Base-by-base conservation (phyloP, 768 basidiomycete species). In the Russula griseocarnosa region DNA sequence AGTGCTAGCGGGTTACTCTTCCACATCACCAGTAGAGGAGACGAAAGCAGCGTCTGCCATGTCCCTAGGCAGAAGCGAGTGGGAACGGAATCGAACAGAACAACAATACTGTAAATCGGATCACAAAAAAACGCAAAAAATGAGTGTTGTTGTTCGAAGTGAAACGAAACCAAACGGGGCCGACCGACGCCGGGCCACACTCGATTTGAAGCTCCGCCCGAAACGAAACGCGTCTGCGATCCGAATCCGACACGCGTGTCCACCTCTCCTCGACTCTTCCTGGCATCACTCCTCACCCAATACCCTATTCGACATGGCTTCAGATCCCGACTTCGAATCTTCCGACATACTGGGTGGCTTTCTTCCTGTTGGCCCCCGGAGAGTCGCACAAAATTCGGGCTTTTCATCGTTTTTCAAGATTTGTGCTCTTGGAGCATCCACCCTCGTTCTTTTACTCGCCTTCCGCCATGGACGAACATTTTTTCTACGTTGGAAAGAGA, bases 61-160 rank as follows among this genome's bases (percentile, higher is more conserved):
- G 87, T 87, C 78, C 82, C 88, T 82, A 87, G 88, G 87, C 87
- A 81, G 77, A 73, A 77, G 85, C 77, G 78, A 78, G 86, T 88
- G 87, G 87, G 71, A 64, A 64, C 53, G 53, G 63, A 36, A 46
- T 61, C 50, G 63, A 69, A 65, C 67, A 18, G 38, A 40, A 40
- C 6, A 60, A 65, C 59, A 57, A 65, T 1, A 42, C 1, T 13
- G 16, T 54, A 65, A 56, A 66, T 64, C 64, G 60, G 52, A 57
- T 50, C 50, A 22, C 9, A 14, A 38, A 28, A 22, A 34, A 13
- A n/a, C n/a, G n/a, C n/a, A n/a, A n/a, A n/a, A n/a, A n/a, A n/a
- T n/a, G n/a, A n/a, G 13, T 5, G 30, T 56, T 34, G 42, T n/a
- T 16, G 42, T n/a, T 9, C 3, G 16, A 11, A 26, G 14, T 28